Base-by-base conservation (phyloP, 1,284 basidiomycete species). In the Apiotrichum porosum region DNA sequence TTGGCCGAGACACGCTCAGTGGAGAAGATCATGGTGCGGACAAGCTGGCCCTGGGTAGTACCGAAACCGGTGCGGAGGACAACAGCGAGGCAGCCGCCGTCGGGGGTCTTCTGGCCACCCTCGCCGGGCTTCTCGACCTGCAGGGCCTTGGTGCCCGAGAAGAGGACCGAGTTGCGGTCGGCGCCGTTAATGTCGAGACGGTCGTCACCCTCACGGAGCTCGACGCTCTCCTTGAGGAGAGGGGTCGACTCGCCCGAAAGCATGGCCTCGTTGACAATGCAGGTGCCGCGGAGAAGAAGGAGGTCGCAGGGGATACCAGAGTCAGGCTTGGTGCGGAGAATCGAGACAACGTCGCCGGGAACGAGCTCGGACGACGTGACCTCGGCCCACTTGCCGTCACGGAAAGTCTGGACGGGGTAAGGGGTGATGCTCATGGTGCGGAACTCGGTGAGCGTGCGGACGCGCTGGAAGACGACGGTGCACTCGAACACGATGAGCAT, bases 201-300 rank as follows among this genome's bases (percentile, higher is more conserved):
- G 54, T 94, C 91, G 5, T 74, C 68, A 0, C 78, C 75, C 14
- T 91, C 86, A n/a, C 89, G 78, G 1, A 95, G 78, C 53, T 90
- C 85, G 49, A 94, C 84, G 17, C 86, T 88, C 65, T 97, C 93
- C 70, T 97, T 97, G 44, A 97, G 78, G 8, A 97, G 77, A 0
- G 92, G 92, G 0, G 93, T 97, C 1, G 90, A 94, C 75, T 97
- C 92, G 47, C 93, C 93, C 1, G 90, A 94, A 6, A 97, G 77
- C 93, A 97, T 97, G 15, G 93, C 92, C 70, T 97, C 92, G 71
- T 95, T 97, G 55, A 95, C 91, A 61, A 97, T 97, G 59, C 84
- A 86, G 2, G 88, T 88, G 6, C 93, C 92, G 44, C 84, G 82
- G 14, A 95, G 74, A 14, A 97, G 80, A 6, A 97, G 80, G 36